Conservation (phyloP, 2,329 filamentous ascomycete species). For the Ceratocystis ficicola region DNA sequence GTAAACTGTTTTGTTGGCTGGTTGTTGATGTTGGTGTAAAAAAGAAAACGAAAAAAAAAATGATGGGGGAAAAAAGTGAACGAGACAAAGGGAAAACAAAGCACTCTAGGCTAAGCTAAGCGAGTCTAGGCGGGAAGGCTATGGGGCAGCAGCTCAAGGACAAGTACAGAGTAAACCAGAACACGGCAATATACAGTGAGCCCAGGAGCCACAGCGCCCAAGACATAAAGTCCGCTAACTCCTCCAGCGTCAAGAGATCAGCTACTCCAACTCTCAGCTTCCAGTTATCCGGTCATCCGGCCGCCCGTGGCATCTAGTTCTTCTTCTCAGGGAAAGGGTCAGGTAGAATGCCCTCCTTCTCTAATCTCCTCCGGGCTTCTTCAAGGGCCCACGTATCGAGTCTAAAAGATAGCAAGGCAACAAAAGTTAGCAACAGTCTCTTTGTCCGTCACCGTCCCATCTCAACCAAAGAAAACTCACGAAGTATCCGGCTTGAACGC, state of each 20-base stretch:
- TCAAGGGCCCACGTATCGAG: conserved; percentile 99
- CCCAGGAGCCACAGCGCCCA: no score
- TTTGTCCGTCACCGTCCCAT: background rate
- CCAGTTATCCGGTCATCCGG: background rate
- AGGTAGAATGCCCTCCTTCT: conserved; percentile 84
- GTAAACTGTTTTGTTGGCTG: conserved; percentile 16
- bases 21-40: conserved; percentile 16
- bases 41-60: conserved; percentile 12
- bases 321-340: conserved; percentile 57
- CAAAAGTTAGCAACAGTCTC: background rate
- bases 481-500: conserved; percentile 97
- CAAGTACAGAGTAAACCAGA: no score
- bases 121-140: no score
- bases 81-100: conserved; percentile 13
- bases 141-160: no score
- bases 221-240: no score
- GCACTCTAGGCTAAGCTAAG: no score
- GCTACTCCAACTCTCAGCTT: background rate
- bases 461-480: conserved; percentile 47
- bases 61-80: background rate
- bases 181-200: no score
- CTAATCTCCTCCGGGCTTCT: conserved; percentile 87
- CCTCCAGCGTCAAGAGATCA: background rate
- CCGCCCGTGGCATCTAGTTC: conserved; percentile 26
- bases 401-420: conserved; percentile 36